Evolutionary conservation across 768 basidiomycete genomes (phyloP).

Genomic region (Suillus subluteus): DNA sequence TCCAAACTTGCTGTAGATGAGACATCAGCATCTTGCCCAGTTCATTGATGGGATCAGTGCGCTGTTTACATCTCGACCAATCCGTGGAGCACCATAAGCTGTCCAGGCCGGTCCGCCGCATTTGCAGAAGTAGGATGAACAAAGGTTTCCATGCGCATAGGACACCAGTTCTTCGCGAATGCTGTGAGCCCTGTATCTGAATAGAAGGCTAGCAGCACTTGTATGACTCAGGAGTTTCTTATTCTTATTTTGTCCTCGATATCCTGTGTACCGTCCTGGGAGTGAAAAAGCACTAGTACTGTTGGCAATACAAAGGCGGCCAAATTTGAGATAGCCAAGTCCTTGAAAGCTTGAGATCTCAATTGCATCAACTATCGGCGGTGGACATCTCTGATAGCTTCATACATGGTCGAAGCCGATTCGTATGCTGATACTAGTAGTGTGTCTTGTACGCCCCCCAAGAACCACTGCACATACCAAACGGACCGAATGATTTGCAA

Average conservation of each 20-base stretch:
- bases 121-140: not conserved
- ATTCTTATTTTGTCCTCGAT: not conserved
- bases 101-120: not conserved
- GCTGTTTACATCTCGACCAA: not conserved
- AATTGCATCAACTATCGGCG: not conserved
- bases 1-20: not conserved
- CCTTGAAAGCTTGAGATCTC: not conserved
- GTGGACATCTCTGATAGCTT: not conserved
- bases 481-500: not conserved
- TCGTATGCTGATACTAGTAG: not conserved
- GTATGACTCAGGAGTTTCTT: not conserved
- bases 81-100: not conserved
- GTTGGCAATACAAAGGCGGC: not conserved
- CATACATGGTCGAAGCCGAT: not conserved
- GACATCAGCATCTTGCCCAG: not conserved
- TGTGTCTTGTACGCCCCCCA: not conserved
- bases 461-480: not conserved
- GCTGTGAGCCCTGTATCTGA: not conserved
- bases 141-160: conserved; percentile 5
- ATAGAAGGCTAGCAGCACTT: not conserved
- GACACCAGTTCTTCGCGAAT: not conserved
- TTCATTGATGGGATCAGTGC: not conserved
- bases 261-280: not conserved
- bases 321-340: not conserved
- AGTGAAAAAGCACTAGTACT: not conserved